These are phyloP conservation scores for Buddleja alternifolia DNA, from an alignment of 257 asterid species.

Conservation along the genomic window DNA sequence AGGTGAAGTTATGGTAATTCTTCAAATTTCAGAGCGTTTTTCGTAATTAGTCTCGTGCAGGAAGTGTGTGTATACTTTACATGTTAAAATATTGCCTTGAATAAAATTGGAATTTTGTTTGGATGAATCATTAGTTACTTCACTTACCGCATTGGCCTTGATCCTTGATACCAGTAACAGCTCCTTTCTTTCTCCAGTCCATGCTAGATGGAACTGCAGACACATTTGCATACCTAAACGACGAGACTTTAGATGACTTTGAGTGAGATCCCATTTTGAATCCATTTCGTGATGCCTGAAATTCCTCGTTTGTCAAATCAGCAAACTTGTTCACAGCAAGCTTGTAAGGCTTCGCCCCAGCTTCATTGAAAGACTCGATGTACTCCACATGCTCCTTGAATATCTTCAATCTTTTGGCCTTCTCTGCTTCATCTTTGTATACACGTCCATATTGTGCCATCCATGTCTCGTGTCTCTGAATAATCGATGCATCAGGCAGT, in stretches of 20 bases:
- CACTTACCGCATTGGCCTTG: conserved; percentile 50
- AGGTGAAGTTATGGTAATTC: too few relatives aligned
- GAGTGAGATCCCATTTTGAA: conserved; percentile 22
- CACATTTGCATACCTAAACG: conserved; percentile 44
- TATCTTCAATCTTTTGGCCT: conserved; percentile 39
- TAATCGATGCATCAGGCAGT: conserved; percentile 33
- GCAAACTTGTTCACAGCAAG: conserved; percentile 47
- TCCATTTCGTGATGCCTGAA: conserved; percentile 38
- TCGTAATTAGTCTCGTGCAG: too few relatives aligned
- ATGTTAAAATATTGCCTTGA: too few relatives aligned
- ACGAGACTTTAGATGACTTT: conserved; percentile 14
- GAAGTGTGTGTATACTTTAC: too few relatives aligned
- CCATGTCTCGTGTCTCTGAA: conserved; percentile 44
- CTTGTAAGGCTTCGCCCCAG: conserved; percentile 27
- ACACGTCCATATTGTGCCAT: conserved; percentile 41
- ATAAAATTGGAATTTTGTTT: too few relatives aligned
- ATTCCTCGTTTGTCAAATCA: conserved; percentile 51
- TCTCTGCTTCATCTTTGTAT: conserved; percentile 44
- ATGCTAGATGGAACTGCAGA: conserved; percentile 40
- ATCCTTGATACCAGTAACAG: conserved; percentile 50
- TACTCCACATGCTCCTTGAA: conserved; percentile 43
- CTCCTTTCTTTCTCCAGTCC: conserved; percentile 55
- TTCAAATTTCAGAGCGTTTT: too few relatives aligned
- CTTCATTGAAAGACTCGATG: conserved; percentile 42
- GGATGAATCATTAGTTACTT: too few relatives aligned